Conservation (phyloP, 305 asterid species). For the Fraxinus velutina region DNA sequence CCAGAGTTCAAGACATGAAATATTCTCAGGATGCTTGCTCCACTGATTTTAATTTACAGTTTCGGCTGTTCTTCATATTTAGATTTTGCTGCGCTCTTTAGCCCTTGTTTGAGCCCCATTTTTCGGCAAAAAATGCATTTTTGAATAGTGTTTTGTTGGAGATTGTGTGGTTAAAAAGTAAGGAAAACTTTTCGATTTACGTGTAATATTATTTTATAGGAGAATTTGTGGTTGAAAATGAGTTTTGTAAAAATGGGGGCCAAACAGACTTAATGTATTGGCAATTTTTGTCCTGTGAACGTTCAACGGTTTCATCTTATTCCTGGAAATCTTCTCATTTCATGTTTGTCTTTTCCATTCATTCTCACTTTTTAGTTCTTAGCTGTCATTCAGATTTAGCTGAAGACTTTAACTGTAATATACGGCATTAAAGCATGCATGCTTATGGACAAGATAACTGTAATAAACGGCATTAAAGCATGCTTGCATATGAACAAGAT, state of each 20-base stretch:
- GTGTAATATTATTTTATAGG: too few species aligned
- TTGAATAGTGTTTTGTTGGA: not conserved
- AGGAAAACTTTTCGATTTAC: too few species aligned
- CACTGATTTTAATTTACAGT: not conserved
- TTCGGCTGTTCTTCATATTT: not conserved
- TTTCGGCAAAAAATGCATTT: not conserved
- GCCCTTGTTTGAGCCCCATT: not conserved
- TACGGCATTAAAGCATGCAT: too few species aligned
- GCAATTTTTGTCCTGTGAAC: not conserved
- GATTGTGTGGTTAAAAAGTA: not conserved
- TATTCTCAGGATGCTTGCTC: not conserved
- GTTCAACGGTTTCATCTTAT: not conserved
- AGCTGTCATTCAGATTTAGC: not conserved
- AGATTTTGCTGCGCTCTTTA: not conserved
- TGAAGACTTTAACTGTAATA: not conserved
- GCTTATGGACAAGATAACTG: not conserved
- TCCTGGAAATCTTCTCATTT: too few species aligned
- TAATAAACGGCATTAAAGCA: not conserved
- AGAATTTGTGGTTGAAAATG: too few species aligned
- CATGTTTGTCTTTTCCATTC: too few species aligned
- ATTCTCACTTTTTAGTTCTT: not conserved
- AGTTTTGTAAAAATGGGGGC: too few species aligned
- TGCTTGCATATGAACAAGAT: not conserved
- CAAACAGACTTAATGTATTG: not conserved
- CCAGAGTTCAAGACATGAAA: not conserved